Base-by-base conservation (phyloP, 2,329 filamentous ascomycete genomes). In the Plectosphaerella cucumerina region DNA sequence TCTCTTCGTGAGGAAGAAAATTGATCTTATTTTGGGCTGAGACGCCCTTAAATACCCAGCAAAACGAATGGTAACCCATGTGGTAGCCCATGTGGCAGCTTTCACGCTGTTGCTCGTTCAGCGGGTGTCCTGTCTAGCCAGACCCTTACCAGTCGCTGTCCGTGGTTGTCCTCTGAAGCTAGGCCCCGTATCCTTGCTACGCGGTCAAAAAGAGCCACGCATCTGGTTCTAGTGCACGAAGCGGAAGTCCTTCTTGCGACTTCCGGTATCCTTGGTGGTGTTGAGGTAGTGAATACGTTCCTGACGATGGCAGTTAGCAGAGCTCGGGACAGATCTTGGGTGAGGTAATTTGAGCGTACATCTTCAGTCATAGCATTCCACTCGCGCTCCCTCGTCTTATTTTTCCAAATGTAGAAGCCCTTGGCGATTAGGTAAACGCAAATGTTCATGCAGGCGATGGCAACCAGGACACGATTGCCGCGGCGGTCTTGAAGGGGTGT, bases 381-480 rank as follows among this genome's bases (percentile, higher is more conserved):
- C 35, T 69, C 67, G 18, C 53, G 56, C 17, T 75, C 74, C n/a
- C 74, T 68, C 21, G 58, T 62, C 56, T 64, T 69, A 53, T 84
- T 84, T 10, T 76, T 66, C 50, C 58, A 63, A 2, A 77, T 62
- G 56, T 85, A 84, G 59, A 79, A 84, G 1, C 69, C 37, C 59
- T 82, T 82, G 14, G 75, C 70, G 0, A 69, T 66, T 1, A 77
- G 53, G 44, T 81, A 80, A 50, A 60, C 20, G 53, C 60, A 50
- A 45, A 55, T 20, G 54, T 56, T 41, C 53, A 59, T 34, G 49
- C 56, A 54, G 48, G 55, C 46, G 49, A 63, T 52, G 50, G 59
- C 42, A 51, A 59, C 39, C 50, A 65, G 33, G 35, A 60, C 15
- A 11, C 54, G 33, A 34, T 56, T 56, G 2, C 54, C 54, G 14